Percentiles rank a stretch among this genome's conserved stretches.
phyloP scores from a whole-genome alignment of 1,284 basidiomycete genomes.

The Sanghuangporus baumii region DNA sequence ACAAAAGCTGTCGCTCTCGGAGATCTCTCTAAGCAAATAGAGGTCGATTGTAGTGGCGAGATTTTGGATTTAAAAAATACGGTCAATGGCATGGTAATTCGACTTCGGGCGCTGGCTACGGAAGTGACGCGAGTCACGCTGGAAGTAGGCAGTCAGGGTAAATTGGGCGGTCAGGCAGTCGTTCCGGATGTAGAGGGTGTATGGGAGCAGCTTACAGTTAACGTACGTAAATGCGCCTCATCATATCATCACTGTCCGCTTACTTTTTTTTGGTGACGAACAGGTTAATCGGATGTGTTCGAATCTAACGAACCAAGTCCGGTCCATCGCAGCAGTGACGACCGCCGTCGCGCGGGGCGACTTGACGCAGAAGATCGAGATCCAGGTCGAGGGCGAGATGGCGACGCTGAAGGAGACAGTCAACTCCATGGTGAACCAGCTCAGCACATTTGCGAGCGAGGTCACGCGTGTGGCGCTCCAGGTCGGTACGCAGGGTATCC shows the following conservation, averaged over 20 bases:
- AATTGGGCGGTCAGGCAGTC: slow-evolving; percentile 86
- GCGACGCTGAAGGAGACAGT: slow-evolving; percentile 77
- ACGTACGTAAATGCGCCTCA: slow-evolving; percentile 61
- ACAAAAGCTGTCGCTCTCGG: slow-evolving; percentile 98
- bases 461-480: slow-evolving; percentile 93
- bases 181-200: slow-evolving; percentile 95
- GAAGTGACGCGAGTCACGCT: slow-evolving; percentile 96
- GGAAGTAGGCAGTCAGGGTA: slow-evolving; percentile 89
- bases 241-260: slow-evolving; percentile 3
- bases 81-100: slow-evolving; percentile 96
- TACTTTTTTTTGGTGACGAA: not conserved
- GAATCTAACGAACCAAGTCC: slow-evolving; percentile 90
- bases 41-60: slow-evolving; percentile 94
- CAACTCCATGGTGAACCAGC: slow-evolving; percentile 86
- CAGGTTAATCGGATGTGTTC: slow-evolving; percentile 93
- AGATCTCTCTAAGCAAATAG: slow-evolving; percentile 93
- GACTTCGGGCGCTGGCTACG: slow-evolving; percentile 84
- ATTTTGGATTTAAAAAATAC: slow-evolving; percentile 97
- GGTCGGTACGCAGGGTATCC: slow-evolving; percentile 87
- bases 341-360: slow-evolving; percentile 90
- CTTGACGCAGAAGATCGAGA: slow-evolving; percentile 85
- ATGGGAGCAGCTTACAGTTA: slow-evolving; percentile 87
- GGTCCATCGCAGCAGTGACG: slow-evolving; percentile 87
- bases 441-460: slow-evolving; percentile 89
- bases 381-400: slow-evolving; percentile 93